Evolutionary conservation across 441 rosid species (phyloP).

Genomic region (Populus hybrid): DNA sequence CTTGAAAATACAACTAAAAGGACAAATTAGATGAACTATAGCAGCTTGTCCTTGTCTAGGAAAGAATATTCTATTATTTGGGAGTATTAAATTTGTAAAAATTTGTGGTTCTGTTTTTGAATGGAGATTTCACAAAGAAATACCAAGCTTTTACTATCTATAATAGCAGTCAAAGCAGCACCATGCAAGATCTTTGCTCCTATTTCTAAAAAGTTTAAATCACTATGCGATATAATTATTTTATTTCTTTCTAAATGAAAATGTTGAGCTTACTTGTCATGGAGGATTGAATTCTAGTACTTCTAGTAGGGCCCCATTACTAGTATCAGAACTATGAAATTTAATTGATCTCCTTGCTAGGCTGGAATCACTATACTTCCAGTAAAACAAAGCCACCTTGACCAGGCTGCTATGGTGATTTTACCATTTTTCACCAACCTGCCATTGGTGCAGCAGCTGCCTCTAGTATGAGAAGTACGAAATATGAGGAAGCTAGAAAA

Average conservation of each 20-base stretch:
- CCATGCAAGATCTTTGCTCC: not conserved
- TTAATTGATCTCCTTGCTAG: not conserved
- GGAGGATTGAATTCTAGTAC: not conserved
- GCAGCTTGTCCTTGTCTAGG: slow-evolving; percentile 27
- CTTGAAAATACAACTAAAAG: slow-evolving; percentile 11
- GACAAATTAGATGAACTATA: slow-evolving; percentile 23
- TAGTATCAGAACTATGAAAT: not conserved
- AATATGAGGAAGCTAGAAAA: not conserved
- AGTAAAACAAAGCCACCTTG: not conserved
- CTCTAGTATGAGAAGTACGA: not conserved
- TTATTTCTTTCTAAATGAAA: not conserved
- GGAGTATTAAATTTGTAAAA: not conserved
- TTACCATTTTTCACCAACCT: not conserved
- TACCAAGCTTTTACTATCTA: not conserved
- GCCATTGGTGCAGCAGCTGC: not conserved
- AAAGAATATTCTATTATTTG: slow-evolving; percentile 24
- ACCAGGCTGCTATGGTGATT: not conserved
- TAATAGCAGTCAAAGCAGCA: not conserved
- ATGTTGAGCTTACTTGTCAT: not conserved
- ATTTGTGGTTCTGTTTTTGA: slow-evolving; percentile 4
- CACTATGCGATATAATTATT: not conserved
- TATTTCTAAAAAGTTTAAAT: not conserved
- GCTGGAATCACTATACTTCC: not conserved
- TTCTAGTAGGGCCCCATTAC: not conserved
- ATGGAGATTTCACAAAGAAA: not conserved